phyloP scores from a whole-genome alignment of 164 flowering plant species.

The Hamamelis virginiana region DNA sequence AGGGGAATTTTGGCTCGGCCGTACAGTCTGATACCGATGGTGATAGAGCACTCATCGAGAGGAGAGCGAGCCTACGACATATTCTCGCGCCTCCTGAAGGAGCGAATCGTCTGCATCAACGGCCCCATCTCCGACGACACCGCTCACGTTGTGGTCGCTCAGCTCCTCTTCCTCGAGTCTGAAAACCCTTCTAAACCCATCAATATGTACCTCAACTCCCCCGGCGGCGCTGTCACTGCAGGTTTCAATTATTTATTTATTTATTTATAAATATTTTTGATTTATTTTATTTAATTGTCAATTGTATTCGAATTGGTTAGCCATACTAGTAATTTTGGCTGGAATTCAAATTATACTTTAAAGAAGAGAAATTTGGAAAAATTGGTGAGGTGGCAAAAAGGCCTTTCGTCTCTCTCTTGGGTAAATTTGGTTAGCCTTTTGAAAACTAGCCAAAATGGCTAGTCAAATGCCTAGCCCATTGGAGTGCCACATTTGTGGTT shows the following conservation, averaged over 20 bases:
- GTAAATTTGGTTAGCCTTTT: too few relatives aligned
- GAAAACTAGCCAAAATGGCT: too few relatives aligned
- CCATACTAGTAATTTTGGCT: too few relatives aligned
- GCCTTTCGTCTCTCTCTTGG: too few relatives aligned
- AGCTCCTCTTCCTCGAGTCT: conserved; percentile 88
- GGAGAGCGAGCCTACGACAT: conserved; percentile 97
- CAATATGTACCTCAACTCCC: conserved; percentile 87
- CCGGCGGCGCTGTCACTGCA: conserved; percentile 96
- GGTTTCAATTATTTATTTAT: conserved; percentile 35
- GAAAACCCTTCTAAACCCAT: conserved; percentile 94
- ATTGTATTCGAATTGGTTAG: too few relatives aligned
- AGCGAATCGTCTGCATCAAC: conserved; percentile 89
- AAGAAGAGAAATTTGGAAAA: too few relatives aligned
- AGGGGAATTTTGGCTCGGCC: conserved; percentile 17
- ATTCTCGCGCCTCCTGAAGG: conserved; percentile 95
- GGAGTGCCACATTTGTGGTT: too few relatives aligned
- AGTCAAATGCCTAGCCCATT: too few relatives aligned
- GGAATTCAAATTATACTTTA: too few relatives aligned
- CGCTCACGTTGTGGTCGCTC: conserved; percentile 95
- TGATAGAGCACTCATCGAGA: conserved; percentile 85
- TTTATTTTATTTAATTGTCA: neutral
- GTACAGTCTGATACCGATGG: conserved; percentile 84
- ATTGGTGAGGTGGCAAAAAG: too few relatives aligned
- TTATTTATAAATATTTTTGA: neutral
- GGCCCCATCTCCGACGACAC: conserved; percentile 88